phyloP scores from a whole-genome alignment of 148 eudicot species.

The Chenopodium berlandieri region DNA sequence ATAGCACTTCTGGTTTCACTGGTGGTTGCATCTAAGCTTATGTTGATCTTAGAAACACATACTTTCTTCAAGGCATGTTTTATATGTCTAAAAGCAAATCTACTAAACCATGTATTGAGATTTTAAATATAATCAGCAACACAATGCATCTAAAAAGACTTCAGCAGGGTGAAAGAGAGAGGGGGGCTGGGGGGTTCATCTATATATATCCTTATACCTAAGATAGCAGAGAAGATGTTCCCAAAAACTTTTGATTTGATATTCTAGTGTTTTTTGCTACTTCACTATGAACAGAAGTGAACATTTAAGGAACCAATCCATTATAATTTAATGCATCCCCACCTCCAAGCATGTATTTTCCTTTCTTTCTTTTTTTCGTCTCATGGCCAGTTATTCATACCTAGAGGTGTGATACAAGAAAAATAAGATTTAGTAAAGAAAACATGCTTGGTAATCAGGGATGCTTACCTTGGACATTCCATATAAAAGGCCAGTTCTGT shows the following conservation, averaged over 20 bases:
- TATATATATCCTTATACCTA: too few relatives aligned
- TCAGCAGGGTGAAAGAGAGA: too few relatives aligned
- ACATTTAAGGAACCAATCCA: too few relatives aligned
- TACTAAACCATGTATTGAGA: neutral
- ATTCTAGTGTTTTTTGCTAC: too few relatives aligned
- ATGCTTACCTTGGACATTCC: neutral
- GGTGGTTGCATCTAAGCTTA: neutral
- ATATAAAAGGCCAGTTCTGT: neutral
- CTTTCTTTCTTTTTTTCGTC: neutral
- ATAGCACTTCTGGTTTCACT: neutral
- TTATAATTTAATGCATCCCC: neutral
- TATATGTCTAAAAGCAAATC: neutral
- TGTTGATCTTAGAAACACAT: neutral
- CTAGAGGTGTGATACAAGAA: neutral
- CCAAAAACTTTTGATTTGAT: too few relatives aligned
- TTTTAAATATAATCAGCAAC: neutral
- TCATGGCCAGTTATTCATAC: neutral
- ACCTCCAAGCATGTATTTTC: neutral
- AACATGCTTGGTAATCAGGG: neutral
- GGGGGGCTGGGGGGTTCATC: too few relatives aligned
- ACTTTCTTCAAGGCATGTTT: neutral
- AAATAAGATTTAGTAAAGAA: too few relatives aligned
- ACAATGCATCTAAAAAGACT: too few relatives aligned
- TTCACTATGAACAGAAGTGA: too few relatives aligned
- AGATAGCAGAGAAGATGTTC: too few relatives aligned